These are phyloP conservation scores for Aspergillus saccharolyticus DNA, from an alignment of 495 filamentous ascomycete species.

Conservation along the genomic window DNA sequence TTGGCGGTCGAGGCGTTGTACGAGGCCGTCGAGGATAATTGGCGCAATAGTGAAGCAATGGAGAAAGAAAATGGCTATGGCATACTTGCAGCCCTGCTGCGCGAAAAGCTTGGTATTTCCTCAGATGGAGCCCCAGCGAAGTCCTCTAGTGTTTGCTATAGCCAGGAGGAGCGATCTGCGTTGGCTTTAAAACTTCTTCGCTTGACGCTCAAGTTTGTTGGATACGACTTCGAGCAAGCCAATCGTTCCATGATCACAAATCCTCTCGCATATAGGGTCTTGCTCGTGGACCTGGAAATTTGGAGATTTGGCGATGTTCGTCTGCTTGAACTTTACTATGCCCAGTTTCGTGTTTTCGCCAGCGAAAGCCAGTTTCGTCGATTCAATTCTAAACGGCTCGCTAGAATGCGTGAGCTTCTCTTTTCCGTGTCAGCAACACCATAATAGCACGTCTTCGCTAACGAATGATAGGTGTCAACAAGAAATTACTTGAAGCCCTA, in stretches of 20 bases:
- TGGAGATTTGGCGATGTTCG: slow-evolving; percentile 73
- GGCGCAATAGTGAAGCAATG: slow-evolving; percentile 98
- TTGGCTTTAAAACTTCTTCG: slow-evolving; percentile 67
- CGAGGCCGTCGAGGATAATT: slow-evolving; percentile 76
- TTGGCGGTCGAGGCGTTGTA: slow-evolving; percentile 79
- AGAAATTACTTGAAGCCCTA: slow-evolving; percentile 80
- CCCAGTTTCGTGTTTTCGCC: slow-evolving; percentile 81
- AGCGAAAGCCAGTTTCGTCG: slow-evolving; percentile 81
- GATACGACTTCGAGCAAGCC: slow-evolving; percentile 70
- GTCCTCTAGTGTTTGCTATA: slow-evolving; percentile 26
- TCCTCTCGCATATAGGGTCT: slow-evolving; percentile 83
- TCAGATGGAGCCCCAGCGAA: slow-evolving; percentile 32
- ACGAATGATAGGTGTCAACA: slow-evolving; percentile 67
- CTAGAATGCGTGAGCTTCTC: slow-evolving; percentile 76
- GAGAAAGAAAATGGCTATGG: slow-evolving; percentile 92
- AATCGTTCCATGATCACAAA: slow-evolving; percentile 91
- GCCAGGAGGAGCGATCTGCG: slow-evolving; percentile 49
- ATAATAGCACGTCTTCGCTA: slow-evolving; percentile 9
- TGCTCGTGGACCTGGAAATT: slow-evolving; percentile 85
- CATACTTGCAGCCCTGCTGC: slow-evolving; percentile 71
- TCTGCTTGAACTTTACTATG: slow-evolving; percentile 84
- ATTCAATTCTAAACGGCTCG: slow-evolving; percentile 81
- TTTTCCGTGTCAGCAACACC: not conserved
- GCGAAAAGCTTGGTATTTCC: slow-evolving; percentile 62
- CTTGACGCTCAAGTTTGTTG: slow-evolving; percentile 77